Evolutionary conservation across 441 rosid species (phyloP).

Genomic region (Gossypium davidsonii): DNA sequence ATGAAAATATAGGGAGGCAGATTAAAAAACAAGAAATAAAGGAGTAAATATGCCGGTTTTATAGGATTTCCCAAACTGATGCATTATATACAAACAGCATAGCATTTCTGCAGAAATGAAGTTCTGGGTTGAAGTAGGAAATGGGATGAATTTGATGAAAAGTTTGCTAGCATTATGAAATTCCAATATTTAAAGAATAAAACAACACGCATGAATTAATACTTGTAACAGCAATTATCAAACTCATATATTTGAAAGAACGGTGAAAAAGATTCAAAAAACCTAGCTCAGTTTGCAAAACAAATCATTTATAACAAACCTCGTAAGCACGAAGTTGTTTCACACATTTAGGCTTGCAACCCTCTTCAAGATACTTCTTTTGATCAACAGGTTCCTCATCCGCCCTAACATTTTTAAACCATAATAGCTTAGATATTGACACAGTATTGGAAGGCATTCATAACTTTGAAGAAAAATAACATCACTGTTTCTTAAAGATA

Average conservation of each 20-base stretch:
- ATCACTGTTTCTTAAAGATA: neutral
- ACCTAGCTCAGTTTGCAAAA: neutral
- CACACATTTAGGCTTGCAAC: slow-evolving; percentile 69
- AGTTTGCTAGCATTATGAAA: neutral
- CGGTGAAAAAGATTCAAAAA: neutral
- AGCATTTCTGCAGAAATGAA: neutral
- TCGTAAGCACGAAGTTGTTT: slow-evolving; percentile 48
- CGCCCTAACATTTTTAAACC: slow-evolving; percentile 37
- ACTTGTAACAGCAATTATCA: neutral
- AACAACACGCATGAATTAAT: neutral
- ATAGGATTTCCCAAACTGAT: neutral
- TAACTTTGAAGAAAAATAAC: neutral
- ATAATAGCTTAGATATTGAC: neutral
- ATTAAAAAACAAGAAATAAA: neutral
- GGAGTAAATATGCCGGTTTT: neutral
- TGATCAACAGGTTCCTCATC: slow-evolving; percentile 64
- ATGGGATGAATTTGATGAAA: neutral
- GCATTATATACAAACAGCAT: neutral
- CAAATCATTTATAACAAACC: slow-evolving; percentile 26
- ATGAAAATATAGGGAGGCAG: neutral
- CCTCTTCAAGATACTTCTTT: slow-evolving; percentile 56
- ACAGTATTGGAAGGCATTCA: neutral
- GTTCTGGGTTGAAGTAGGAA: neutral
- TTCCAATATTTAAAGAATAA: neutral
- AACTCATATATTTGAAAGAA: neutral